Evolutionary conservation across 352 stramenopile genomes (phyloP), one percentile per base, ranked within the genome.

Genomic region (Globisporangium abappressorium): DNA sequence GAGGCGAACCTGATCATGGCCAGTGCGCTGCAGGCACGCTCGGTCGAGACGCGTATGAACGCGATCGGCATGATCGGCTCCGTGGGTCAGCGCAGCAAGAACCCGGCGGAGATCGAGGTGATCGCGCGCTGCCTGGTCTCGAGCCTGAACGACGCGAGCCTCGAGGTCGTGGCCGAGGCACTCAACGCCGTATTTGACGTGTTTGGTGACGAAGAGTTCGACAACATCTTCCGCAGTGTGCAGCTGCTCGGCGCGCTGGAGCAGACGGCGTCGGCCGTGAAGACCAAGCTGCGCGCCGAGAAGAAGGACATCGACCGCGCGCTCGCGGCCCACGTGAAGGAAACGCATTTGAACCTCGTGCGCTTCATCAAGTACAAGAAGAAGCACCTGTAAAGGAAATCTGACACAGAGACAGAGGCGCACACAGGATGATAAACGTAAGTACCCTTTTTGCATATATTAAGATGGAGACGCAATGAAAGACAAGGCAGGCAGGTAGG

Each of bases 301-400:
- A 77, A 87, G 56, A 91, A 91, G 72, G 61, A 81, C 20, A 80
- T 95, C 66, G 89, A 96, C 64, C 87, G 89, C 53, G 85, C 81
- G 30, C 71, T 96, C 9, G 78, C 92, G 28, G 85, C 85, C 0
- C 89, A 96, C 72, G 72, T 94, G 43, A 95, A 95, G 74, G 89
- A 96, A 73, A 94, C 87, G 33, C 85, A 87, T 7, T 69, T 95
- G 57, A 96, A 96, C 77, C 80, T 96, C 68, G 70, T 85, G 61
- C 87, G 89, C 51, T 96, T 96, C 68, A 90, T 96, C 75, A 96
- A 96, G 84, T 96, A 96, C 84, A 96, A 96, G 81, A 95, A 95
- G 79, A 90, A 86, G 71, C 84, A 93, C 65, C 59, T 92, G 77
- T 91, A 78, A 85, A 46, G 38, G 38, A 11, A 36, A 20, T 1